Conservation (phyloP, 495 filamentous ascomycete genomes). For the Talaromyces wortmannii region DNA sequence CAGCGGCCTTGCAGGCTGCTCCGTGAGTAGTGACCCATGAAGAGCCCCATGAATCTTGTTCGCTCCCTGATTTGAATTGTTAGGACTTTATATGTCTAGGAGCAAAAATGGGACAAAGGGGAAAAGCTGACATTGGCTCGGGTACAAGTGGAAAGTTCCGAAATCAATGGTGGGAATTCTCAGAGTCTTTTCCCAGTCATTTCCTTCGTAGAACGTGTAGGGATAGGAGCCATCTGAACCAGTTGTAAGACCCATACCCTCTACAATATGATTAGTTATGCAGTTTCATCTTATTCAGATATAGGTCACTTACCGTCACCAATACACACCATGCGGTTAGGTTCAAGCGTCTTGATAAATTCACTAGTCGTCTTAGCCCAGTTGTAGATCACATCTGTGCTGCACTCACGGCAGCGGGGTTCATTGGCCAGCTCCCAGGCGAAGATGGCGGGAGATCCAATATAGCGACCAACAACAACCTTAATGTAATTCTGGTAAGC, state of each 20-base stretch:
- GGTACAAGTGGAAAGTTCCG: constrained; percentile 56
- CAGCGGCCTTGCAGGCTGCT: constrained; percentile 41
- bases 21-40: constrained; percentile 59
- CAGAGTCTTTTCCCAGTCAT: constrained; percentile 54
- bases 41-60: constrained; percentile 36
- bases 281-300: not conserved
- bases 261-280: not conserved
- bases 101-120: not conserved
- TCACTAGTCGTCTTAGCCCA: constrained; percentile 52
- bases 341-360: constrained; percentile 55
- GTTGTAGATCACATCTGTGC: constrained; percentile 43
- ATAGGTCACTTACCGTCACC: constrained; percentile 37
- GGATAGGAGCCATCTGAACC: constrained; percentile 41
- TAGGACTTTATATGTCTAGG: not conserved
- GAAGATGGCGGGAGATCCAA: constrained; percentile 47
- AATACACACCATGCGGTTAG: constrained; percentile 53
- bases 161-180: constrained; percentile 48
- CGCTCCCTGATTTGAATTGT: constrained; percentile 31
- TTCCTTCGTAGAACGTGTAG: constrained; percentile 49
- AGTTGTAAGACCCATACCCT: constrained; percentile 23
- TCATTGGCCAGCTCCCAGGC: constrained; percentile 67
- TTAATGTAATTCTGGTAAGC: constrained; percentile 55
- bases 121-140: constrained; percentile 11
- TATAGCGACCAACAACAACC: constrained; percentile 53
- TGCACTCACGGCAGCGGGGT: constrained; percentile 54